Base-by-base conservation (phyloP, 2,329 filamentous ascomycete species). In the Phaeosphaeriaceae sp. region DNA sequence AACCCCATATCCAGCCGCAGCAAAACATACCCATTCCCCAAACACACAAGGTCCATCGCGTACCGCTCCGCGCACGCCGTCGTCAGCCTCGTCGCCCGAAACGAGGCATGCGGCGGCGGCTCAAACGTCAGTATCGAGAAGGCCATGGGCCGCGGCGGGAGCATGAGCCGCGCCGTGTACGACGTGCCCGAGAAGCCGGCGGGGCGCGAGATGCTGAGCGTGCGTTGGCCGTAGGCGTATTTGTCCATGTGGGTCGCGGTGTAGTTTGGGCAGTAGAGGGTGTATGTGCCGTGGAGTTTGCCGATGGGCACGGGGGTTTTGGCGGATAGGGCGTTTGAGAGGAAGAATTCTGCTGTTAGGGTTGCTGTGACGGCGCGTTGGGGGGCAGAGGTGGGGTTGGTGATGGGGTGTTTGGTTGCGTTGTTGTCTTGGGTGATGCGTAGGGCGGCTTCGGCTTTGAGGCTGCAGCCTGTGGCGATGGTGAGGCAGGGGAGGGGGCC, bases 11-110 rank as follows among this genome's bases (percentile, higher is more conserved):
- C 67, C 3, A 64, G 40, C 12, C 65, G 42, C 2, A 71, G 18
- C 40, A 54, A 48, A 51, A 67, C 20, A 33, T 66, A 70, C 9
- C 69, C 68, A 28, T 67, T 66, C 0, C 69, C 69, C 30, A 70
- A 20, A 36, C 70, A 71, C 6, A 64, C 34, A 4, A 69, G 23
- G 1, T 69, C 59, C 43, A 71, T 49, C 3, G 28, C 38, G 26
- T 70, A 67, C 15, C 61, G 53, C 53, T 70, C 68, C 0, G 29
- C 42, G 7, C 43, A n/a, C n/a, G n/a, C 45, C 2, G 64, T 70
- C 50, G 43, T 54, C 9, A 70, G 17, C 13, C n/a, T 42, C 4
- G 50, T 61, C 1, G 42, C 35, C 8, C 66, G 60, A 30, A 69
- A 69, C 1, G 54, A 56, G 0, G 69, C 69, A 38, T 72, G 66